A percentile compares a stretch with the other conserved stretches of the same genome.
phyloP scores from a whole-genome alignment of 176 grass and related monocot species.

The Olyra latifolia region DNA sequence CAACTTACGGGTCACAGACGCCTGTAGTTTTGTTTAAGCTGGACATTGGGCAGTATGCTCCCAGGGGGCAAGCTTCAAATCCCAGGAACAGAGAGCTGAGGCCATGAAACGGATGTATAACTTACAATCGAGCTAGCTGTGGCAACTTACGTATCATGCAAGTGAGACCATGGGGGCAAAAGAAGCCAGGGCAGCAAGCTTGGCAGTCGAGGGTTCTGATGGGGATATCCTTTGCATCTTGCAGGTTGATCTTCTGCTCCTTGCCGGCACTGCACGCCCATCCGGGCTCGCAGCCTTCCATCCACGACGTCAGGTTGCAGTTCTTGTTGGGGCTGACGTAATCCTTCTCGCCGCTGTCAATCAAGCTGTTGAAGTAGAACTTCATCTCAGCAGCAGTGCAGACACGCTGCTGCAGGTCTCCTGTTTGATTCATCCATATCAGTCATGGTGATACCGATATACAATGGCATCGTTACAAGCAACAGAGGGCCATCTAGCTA shows the following conservation, averaged over 20 bases:
- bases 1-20: constrained; percentile 88
- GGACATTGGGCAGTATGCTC: constrained; percentile 79
- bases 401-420: constrained; percentile 70
- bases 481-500: neutral
- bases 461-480: neutral
- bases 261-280: constrained; percentile 66
- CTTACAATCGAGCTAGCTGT: too few relatives aligned
- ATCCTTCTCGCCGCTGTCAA: constrained; percentile 50
- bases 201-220: constrained; percentile 53
- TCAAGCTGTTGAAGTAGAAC: constrained; percentile 87
- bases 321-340: constrained; percentile 85
- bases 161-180: constrained; percentile 91
- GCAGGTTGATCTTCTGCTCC: constrained; percentile 64
- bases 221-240: constrained; percentile 59
- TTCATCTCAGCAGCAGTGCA: constrained; percentile 88
- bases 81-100: neutral
- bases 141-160: constrained; percentile 92
- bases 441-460: neutral
- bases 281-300: constrained; percentile 86
- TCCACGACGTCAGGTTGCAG: constrained; percentile 89
- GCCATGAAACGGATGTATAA: too few relatives aligned
- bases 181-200: constrained; percentile 85
- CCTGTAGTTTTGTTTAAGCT: constrained; percentile 72
- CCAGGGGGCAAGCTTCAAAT: constrained; percentile 82
- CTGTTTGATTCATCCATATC: constrained; percentile 34